Evolutionary conservation across 2,329 filamentous ascomycete genomes (phyloP).

Genomic region (Exserohilum rostratum): DNA sequence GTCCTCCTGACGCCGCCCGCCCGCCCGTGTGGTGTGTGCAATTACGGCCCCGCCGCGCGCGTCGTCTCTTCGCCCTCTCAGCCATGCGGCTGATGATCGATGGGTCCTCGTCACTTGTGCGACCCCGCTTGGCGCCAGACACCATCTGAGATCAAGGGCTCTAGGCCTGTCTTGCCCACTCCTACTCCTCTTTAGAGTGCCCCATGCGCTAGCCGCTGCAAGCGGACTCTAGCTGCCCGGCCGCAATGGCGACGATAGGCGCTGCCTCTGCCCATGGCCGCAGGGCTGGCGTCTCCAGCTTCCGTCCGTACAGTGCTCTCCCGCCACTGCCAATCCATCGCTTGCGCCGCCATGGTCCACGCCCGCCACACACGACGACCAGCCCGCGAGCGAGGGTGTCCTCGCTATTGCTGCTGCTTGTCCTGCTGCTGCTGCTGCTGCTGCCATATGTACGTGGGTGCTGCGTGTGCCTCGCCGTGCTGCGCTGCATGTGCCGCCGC

Average conservation of each 20-base stretch:
- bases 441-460: conserved; percentile 6
- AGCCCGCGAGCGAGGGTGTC: neutral
- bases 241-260: conserved; percentile 43
- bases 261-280: conserved; percentile 26
- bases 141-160: conserved; percentile 47
- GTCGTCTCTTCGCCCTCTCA: too few species aligned
- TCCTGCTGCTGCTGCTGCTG: too few species aligned
- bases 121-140: conserved; percentile 45
- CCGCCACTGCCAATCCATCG: conserved; percentile 46
- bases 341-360: conserved; percentile 27
- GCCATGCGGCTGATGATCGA: conserved; percentile 50
- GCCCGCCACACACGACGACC: conserved; percentile 13
- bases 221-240: conserved; percentile 41
- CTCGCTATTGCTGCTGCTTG: conserved; percentile 16
- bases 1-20: conserved; percentile 24
- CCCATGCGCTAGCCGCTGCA: conserved; percentile 47
- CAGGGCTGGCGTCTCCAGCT: conserved; percentile 41
- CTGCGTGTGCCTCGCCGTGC: too few species aligned
- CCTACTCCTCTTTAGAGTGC: conserved; percentile 21
- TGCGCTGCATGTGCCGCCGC: too few species aligned
- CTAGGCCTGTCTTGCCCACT: conserved; percentile 45
- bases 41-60: neutral
- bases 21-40: conserved; percentile 27
- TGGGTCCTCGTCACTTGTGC: conserved; percentile 35
- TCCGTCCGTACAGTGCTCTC: conserved; percentile 21